A percentile compares a stretch with the other conserved stretches of the same genome.
These are phyloP conservation scores for Candida suzukii DNA, from an alignment of 805 yeast genomes.

Conservation along the genomic window DNA sequence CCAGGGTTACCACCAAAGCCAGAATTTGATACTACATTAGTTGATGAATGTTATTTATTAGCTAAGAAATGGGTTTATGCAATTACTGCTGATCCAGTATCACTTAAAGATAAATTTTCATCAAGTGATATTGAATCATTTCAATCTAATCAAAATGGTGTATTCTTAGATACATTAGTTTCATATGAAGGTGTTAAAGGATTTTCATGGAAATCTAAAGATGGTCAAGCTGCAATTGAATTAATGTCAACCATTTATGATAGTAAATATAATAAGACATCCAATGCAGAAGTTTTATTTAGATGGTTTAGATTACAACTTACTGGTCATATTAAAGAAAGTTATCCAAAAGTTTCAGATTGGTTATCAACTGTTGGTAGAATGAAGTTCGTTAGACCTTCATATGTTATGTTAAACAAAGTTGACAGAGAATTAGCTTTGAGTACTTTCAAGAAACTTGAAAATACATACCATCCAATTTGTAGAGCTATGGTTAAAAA, in stretches of 20 bases:
- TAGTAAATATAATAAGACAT: slow-evolving; percentile 41
- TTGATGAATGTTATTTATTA: slow-evolving; percentile 60
- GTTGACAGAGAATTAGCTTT: slow-evolving; percentile 65
- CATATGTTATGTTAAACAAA: slow-evolving; percentile 55
- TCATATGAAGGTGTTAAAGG: slow-evolving; percentile 41
- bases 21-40: slow-evolving; percentile 69
- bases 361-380: slow-evolving; percentile 92
- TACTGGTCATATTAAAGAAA: slow-evolving; percentile 37
- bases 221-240: slow-evolving; percentile 26
- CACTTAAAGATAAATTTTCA: slow-evolving; percentile 30
- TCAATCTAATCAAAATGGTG: slow-evolving; percentile 70
- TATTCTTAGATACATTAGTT: slow-evolving; percentile 65
- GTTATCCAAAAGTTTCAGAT: slow-evolving; percentile 52
- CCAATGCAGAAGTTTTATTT: slow-evolving; percentile 76
- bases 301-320: slow-evolving; percentile 71
- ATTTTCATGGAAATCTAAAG: slow-evolving; percentile 23
- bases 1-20: slow-evolving; percentile 92
- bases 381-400: slow-evolving; percentile 92
- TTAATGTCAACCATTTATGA: slow-evolving; percentile 24
- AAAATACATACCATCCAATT: slow-evolving; percentile 72
- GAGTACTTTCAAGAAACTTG: slow-evolving; percentile 52
- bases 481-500: slow-evolving; percentile 77
- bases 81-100: slow-evolving; percentile 21
- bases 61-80: slow-evolving; percentile 58
- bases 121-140: slow-evolving; percentile 47